Base-by-base conservation (phyloP, 345 rosid species). In the Camelina neglecta region DNA sequence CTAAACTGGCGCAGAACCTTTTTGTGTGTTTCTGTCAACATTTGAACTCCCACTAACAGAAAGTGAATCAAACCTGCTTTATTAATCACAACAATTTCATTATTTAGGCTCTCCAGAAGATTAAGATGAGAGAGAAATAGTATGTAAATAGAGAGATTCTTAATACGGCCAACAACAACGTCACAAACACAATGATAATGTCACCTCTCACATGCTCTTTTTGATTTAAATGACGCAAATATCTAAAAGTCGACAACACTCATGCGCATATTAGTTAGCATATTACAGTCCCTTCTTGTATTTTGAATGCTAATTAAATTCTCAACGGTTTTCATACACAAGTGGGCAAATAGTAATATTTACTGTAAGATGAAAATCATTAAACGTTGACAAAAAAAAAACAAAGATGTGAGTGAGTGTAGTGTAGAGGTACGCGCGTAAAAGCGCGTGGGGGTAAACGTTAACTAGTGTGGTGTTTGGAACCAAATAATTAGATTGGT, bases 401-500 rank as follows among this genome's bases (percentile, higher is more conserved):
- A 21, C 23, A 21, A 21, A 21, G 23, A 21, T 21, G 42, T 41
- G 36, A 11, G 48, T 47, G 42, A n/a, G 38, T 20, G 21, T 48
- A 18, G 39, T 65, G 31, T 18, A 36, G 44, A 16, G 24, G 3
- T 65, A 63, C 75, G 60, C 66, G 78, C 38, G 3, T 24, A 16
- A 6, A 48, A 2, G 18, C 74, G 74, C 68, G 62, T 60, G 55
- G 38, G 54, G 12, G 1, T 20, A 18, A 24, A 62, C 36, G 38
- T 2, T 42, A 42, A 42, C 21, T 44, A 49, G 26, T 55, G 65
- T n/a, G 10, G 12, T 49, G 2, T 7, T 6, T 45, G 13, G 71
- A 70, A 64, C 72, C 71, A 56, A 77, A 77, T 77, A 8, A 77
- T 71, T 58, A 71, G 36, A 11, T 66, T 51, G 73, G 81, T 72